Evolutionary conservation across 768 basidiomycete genomes (phyloP).

Genomic region (Lentinula boryana): DNA sequence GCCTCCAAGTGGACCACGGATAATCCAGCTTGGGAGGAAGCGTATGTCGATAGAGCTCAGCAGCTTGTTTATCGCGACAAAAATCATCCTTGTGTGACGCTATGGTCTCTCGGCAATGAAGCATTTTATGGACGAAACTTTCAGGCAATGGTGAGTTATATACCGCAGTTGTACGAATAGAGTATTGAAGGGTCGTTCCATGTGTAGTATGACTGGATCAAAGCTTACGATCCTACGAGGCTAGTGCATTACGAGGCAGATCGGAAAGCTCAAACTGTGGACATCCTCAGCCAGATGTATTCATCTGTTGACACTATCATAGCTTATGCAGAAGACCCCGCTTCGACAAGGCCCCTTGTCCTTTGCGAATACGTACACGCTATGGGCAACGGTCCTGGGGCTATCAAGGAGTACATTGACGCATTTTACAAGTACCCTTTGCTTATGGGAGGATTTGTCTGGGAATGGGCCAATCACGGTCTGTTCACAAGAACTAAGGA

Average conservation of each 20-base stretch:
- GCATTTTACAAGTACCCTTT: constrained; percentile 9
- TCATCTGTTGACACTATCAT: constrained; percentile 4
- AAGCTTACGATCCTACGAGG: constrained; percentile 6
- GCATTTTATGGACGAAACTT: constrained; percentile 9
- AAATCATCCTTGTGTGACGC: constrained; percentile 7
- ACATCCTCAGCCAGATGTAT: constrained; percentile 8
- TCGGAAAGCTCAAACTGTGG: constrained; percentile 2
- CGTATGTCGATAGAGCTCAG: constrained; percentile 8
- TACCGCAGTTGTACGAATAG: too few relatives aligned
- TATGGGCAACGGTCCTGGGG: constrained; percentile 11
- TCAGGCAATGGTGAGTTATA: constrained; percentile 4
- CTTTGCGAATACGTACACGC: constrained; percentile 9
- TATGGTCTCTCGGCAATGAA: constrained; percentile 10
- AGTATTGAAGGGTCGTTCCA: too few relatives aligned
- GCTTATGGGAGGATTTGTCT: constrained; percentile 9
- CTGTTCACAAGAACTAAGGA: constrained; percentile 1
- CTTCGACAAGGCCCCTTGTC: constrained; percentile 7
- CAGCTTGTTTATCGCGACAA: constrained; percentile 8
- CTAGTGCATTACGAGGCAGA: constrained; percentile 8
- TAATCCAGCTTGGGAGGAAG: constrained; percentile 10
- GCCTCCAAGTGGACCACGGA: constrained; percentile 9
- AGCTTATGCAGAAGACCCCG: constrained; percentile 2
- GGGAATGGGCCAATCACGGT: constrained; percentile 10
- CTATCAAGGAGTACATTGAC: constrained; percentile 8
- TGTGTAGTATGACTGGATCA: constrained; percentile 6